Conservation (phyloP, 2,329 filamentous ascomycete species). For the Sodiomyces alkalinus region DNA sequence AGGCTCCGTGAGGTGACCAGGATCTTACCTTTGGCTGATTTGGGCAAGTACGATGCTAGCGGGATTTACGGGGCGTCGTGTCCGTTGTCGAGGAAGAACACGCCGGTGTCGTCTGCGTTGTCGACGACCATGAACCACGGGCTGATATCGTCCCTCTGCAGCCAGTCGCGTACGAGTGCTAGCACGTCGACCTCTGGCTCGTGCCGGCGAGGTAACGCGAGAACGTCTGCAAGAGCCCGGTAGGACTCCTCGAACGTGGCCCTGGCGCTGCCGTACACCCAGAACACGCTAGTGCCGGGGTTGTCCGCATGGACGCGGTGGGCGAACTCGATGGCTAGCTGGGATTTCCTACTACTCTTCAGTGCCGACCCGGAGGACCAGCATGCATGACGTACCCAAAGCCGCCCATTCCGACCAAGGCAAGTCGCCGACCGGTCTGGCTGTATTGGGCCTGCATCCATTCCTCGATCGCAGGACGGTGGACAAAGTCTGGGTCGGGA, state of each 20-base stretch:
- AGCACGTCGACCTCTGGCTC: conserved; percentile 4
- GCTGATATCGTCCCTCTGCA: conserved; percentile 6
- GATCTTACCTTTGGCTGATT: conserved; percentile 6
- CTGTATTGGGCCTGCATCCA: conserved; percentile 5
- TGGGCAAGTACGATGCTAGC: conserved; percentile 8
- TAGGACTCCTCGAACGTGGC: conserved; percentile 7
- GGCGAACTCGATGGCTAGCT: conserved; percentile 8
- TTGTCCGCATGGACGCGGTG: conserved; percentile 2
- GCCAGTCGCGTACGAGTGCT: conserved; percentile 7
- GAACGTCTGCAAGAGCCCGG: conserved; percentile 3
- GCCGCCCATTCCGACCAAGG: conserved; percentile 6
- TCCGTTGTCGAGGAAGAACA: conserved; percentile 3
- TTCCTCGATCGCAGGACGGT: conserved; percentile 3
- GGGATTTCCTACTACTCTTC: conserved; percentile 7
- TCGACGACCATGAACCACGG: conserved; percentile 9
- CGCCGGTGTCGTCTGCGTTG: conserved; percentile 7
- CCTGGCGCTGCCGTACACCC: conserved; percentile 4
- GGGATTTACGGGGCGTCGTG: neutral
- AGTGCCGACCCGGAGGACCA: neutral
- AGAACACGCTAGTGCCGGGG: conserved; percentile 7
- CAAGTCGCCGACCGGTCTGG: conserved; percentile 1
- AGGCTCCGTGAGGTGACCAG: conserved; percentile 8
- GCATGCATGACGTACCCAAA: conserved; percentile 4
- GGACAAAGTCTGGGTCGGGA: conserved; percentile 7
- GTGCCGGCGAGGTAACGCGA: conserved; percentile 4